Percentiles rank a stretch among this genome's conserved stretches.
Evolutionary conservation across 1,284 basidiomycete genomes (phyloP).

Genomic region (Ganoderma lucidum): DNA sequence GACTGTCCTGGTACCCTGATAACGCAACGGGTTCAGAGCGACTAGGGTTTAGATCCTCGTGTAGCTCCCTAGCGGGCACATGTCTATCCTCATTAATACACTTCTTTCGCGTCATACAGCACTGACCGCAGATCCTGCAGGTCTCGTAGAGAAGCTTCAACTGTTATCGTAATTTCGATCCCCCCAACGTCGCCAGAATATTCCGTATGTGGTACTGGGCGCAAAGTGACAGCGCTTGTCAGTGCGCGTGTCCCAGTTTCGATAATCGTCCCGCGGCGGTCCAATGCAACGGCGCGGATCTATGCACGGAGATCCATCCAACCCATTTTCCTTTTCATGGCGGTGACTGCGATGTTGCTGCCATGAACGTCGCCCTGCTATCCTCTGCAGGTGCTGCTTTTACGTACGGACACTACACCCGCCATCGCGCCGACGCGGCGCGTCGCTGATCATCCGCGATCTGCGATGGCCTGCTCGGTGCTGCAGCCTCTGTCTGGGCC

Average conservation of each 20-base stretch:
- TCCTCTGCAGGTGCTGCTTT: background rate
- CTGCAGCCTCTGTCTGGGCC: constrained; percentile 9
- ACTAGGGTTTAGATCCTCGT: background rate
- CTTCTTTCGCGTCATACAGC: background rate
- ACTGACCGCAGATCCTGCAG: background rate
- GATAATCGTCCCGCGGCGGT: background rate
- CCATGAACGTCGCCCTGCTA: background rate
- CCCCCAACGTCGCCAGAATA: background rate
- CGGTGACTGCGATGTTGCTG: background rate
- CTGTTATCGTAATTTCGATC: background rate
- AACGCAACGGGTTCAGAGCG: too few relatives aligned
- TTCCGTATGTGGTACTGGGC: background rate
- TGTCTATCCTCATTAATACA: background rate
- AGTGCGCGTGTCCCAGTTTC: background rate
- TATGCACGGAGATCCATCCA: background rate
- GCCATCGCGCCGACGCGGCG: constrained; percentile 10
- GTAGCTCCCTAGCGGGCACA: background rate
- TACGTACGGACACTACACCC: constrained; percentile 10
- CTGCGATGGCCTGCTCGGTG: constrained; percentile 8
- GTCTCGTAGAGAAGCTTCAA: background rate
- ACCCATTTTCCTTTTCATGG: background rate
- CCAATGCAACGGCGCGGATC: background rate
- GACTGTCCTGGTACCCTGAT: too few relatives aligned
- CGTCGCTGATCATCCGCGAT: constrained; percentile 16
- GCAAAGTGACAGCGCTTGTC: background rate